Evolutionary conservation across 2,329 filamentous ascomycete species (phyloP).

Genomic region (Alternaria postmessia): DNA sequence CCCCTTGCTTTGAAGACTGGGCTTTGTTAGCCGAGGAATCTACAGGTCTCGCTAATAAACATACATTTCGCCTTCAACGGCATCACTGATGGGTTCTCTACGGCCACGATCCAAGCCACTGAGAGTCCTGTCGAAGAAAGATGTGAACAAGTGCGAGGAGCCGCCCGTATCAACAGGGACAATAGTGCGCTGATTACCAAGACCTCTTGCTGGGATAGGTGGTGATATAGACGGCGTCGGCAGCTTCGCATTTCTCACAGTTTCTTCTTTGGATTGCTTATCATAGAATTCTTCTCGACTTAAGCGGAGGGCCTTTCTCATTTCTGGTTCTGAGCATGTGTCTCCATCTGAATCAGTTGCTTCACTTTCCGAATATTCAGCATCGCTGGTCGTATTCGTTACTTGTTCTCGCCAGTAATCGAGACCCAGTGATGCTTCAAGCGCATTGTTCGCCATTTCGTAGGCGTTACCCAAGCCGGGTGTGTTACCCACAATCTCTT

Average conservation of each 20-base stretch:
- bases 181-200: not conserved
- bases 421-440: constrained; percentile 7
- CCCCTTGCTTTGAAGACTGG: constrained; percentile 24
- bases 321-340: not conserved
- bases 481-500: not conserved
- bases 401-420: constrained; percentile 23
- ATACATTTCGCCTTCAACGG: constrained; percentile 32
- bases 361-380: not conserved
- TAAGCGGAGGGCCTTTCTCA: constrained; percentile 3
- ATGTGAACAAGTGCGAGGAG: not conserved
- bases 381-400: not conserved
- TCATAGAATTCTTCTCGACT: not conserved
- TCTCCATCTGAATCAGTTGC: constrained; percentile 2
- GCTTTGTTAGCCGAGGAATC: not conserved
- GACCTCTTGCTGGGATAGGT: not conserved
- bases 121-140: not conserved
- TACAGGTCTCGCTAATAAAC: not conserved
- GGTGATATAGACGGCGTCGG: not conserved
- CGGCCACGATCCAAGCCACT: constrained; percentile 1
- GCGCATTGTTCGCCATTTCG: constrained; percentile 2
- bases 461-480: constrained; percentile 24
- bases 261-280: not conserved
- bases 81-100: constrained; percentile 15
- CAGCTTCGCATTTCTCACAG: not conserved
- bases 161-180: not conserved